phyloP scores from a whole-genome alignment of 805 yeast species.

The Saturnispora sekii region DNA sequence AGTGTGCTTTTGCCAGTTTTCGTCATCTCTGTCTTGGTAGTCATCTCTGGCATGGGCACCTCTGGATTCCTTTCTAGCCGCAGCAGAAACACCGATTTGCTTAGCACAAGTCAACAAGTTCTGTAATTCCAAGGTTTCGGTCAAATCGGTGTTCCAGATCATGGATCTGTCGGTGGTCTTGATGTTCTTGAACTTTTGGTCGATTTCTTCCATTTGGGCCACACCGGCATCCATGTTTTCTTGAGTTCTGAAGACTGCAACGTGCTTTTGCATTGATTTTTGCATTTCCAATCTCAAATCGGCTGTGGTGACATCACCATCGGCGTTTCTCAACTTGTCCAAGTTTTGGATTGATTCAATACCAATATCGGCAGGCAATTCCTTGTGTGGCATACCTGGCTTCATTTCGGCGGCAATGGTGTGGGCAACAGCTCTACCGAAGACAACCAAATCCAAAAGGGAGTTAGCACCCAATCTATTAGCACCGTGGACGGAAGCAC shows the following conservation, averaged over 20 bases:
- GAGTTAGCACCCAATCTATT: slow-evolving; percentile 99
- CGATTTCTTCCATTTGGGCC: slow-evolving; percentile 61
- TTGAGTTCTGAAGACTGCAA: slow-evolving; percentile 94
- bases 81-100: slow-evolving; percentile 91
- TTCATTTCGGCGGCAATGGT: slow-evolving; percentile 76
- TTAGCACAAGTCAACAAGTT: slow-evolving; percentile 94
- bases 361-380: slow-evolving; percentile 80
- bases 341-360: slow-evolving; percentile 82
- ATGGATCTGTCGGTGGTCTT: slow-evolving; percentile 91
- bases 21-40: slow-evolving; percentile 92
- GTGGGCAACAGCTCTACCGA: slow-evolving; percentile 97
- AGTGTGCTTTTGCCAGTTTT: slow-evolving; percentile 95
- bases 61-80: slow-evolving; percentile 93
- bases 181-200: slow-evolving; percentile 61
- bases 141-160: slow-evolving; percentile 98
- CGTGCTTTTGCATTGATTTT: slow-evolving; percentile 91
- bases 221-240: slow-evolving; percentile 90
- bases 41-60: slow-evolving; percentile 99
- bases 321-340: slow-evolving; percentile 78
- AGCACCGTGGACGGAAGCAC: slow-evolving; percentile 99
- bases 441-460: slow-evolving; percentile 88
- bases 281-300: slow-evolving; percentile 89
- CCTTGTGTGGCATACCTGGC: slow-evolving; percentile 83
- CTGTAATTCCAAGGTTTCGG: slow-evolving; percentile 92
- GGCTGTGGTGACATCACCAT: slow-evolving; percentile 77